phyloP scores from a whole-genome alignment of 257 asterid species.

The Cynanchum wilfordii region DNA sequence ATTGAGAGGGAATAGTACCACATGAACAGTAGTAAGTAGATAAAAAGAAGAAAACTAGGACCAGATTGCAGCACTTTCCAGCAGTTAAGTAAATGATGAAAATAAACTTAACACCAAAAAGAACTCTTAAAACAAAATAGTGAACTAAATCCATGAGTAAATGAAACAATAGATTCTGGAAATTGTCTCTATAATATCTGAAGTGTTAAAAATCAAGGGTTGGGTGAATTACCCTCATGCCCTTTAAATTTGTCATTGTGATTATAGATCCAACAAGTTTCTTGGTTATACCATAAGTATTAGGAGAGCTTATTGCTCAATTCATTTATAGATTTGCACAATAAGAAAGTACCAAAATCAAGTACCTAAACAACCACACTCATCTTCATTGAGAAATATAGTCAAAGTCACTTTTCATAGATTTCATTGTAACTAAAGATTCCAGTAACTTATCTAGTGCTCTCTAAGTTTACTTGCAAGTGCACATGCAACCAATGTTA shows the following conservation, averaged over 20 bases:
- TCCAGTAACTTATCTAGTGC: too few species aligned
- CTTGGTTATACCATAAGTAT: neutral
- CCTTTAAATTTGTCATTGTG: neutral
- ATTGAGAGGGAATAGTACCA: neutral
- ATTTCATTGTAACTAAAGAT: too few species aligned
- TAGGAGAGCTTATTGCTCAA: neutral
- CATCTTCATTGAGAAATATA: neutral
- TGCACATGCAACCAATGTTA: too few species aligned
- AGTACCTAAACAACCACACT: neutral
- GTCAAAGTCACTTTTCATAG: too few species aligned
- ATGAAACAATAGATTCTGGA: neutral
- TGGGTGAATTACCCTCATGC: neutral
- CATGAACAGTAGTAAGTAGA: neutral
- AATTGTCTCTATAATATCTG: neutral
- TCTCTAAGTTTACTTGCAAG: too few species aligned
- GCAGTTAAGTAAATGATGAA: neutral
- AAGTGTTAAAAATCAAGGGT: neutral
- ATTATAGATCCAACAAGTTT: neutral
- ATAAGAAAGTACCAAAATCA: neutral
- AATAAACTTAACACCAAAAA: neutral
- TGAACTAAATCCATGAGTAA: neutral
- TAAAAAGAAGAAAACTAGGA: neutral
- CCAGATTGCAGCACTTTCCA: neutral
- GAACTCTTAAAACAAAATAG: neutral
- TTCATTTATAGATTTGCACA: neutral